phyloP scores from a whole-genome alignment of 2,329 filamentous ascomycete genomes.

The Xylaria digitata region DNA sequence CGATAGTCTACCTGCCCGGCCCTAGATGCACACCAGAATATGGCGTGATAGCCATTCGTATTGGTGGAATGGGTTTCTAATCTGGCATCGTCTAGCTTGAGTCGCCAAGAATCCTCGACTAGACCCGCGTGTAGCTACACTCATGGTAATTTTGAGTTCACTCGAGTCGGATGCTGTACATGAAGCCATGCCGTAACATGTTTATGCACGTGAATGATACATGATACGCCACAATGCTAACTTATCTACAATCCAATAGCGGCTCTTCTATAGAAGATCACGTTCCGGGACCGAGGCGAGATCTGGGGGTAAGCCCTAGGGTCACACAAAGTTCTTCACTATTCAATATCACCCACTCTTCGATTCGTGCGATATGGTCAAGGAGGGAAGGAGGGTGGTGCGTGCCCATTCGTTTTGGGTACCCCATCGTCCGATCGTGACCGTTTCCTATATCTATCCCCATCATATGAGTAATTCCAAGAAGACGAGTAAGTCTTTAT shows the following conservation, averaged over 20 bases:
- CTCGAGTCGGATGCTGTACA: slow-evolving; percentile 3
- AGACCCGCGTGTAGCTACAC: background rate
- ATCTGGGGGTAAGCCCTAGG: slow-evolving; percentile 21
- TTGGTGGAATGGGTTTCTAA: background rate
- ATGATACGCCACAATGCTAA: slow-evolving; percentile 24
- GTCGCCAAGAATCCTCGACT: background rate
- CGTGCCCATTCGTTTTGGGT: slow-evolving; percentile 2
- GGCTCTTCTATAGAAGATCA: background rate
- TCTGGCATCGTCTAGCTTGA: background rate
- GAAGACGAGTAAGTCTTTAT: background rate
- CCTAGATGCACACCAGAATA: background rate
- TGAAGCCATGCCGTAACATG: slow-evolving; percentile 12
- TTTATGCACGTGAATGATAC: slow-evolving; percentile 17
- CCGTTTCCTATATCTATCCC: background rate
- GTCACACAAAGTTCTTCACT: slow-evolving; percentile 10
- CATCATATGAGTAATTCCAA: slow-evolving; percentile 1
- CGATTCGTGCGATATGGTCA: slow-evolving; percentile 1
- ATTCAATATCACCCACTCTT: background rate
- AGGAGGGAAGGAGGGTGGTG: slow-evolving; percentile 22
- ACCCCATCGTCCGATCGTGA: slow-evolving; percentile 1
- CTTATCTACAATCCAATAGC: slow-evolving; percentile 18
- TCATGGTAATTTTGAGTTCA: background rate
- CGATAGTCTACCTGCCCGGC: background rate
- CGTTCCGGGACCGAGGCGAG: slow-evolving; percentile 28
- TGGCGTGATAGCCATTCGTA: slow-evolving; percentile 11